These are phyloP conservation scores for Botrytis fragariae DNA, from an alignment of 2,329 filamentous ascomycete genomes.

Conservation along the genomic window DNA sequence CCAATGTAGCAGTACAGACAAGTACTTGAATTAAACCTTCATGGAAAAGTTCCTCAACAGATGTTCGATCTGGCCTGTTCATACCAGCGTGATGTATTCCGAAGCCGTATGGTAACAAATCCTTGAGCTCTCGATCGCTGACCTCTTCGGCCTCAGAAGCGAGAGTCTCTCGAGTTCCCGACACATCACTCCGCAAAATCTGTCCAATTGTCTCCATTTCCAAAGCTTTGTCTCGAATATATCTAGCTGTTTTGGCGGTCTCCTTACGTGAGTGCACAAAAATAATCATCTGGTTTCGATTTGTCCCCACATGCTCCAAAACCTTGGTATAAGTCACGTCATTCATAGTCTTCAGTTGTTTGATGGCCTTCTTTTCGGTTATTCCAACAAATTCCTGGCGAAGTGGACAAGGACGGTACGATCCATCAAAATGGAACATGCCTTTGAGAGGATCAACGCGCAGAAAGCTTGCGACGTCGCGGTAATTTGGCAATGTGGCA, in stretches of 20 bases:
- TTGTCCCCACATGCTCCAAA: conserved; percentile 88
- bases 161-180: conserved; percentile 84
- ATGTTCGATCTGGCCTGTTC: conserved; percentile 89
- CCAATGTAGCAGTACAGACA: conserved; percentile 95
- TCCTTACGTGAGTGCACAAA: conserved; percentile 99
- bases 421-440: conserved; percentile 94
- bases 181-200: conserved; percentile 81
- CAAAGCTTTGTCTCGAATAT: conserved; percentile 94
- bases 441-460: conserved; percentile 83
- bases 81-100: conserved; percentile 98
- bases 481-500: conserved; percentile 93
- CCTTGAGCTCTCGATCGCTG: conserved; percentile 84
- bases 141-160: conserved; percentile 80
- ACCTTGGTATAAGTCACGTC: conserved; percentile 98
- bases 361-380: conserved; percentile 97
- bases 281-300: conserved; percentile 96
- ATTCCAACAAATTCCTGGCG: conserved; percentile 97
- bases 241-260: conserved; percentile 94
- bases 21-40: conserved; percentile 91
- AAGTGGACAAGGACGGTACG: conserved; percentile 88
- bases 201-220: conserved; percentile 96
- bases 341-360: conserved; percentile 98
- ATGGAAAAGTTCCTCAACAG: conserved; percentile 91
- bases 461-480: conserved; percentile 92
- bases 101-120: conserved; percentile 91